Evolutionary conservation across 164 flowering plant species (phyloP), one percentile per base, ranked within the genome.

Genomic region (Nelumbo lutea): DNA sequence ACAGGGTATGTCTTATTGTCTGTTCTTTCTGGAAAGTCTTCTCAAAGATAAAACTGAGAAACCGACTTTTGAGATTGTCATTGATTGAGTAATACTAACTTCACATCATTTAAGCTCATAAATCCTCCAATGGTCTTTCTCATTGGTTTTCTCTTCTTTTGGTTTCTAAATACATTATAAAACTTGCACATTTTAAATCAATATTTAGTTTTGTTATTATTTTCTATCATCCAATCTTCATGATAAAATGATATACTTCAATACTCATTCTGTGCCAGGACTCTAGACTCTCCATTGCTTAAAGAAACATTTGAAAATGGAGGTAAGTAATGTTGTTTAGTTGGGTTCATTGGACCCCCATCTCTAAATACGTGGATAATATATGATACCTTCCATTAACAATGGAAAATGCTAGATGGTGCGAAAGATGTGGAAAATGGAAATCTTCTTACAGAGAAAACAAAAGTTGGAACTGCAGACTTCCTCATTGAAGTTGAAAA

Each of bases 401-500:
- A 48, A 50, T n/a, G 4, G 50, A 4, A 5, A 11, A n/a, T 65
- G 13, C 15, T 73, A 72, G 79, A 56, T 77, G 74, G 40, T 67
- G 70, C 57, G 64, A 72, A 55, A 61, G 84, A 85, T 69, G 52
- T 65, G 44, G 91, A 84, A 77, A 67, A 64, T 58, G 85, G 76
- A 62, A 73, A 43, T 62, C 59, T 40, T 11, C 13, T 62, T 7
- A 68, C 47, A 39, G 81, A 71, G 62, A 83, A 85, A 80, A 85
- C 84, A 50, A 76, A 85, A 76, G 72, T 73, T 59, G 98, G 97
- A 48, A 89, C 90, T 68, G 96, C 97, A 38, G 79, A 68, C 59
- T 87, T 80, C 66, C 88, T 90, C 11, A 61, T 89, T 66, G 82
- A 87, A 58, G 85, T 93, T 70, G 98, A 93, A 73, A 83, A 86